Evolutionary conservation across 148 eudicot species (phyloP).

Genomic region (Polygonum maritimum): DNA sequence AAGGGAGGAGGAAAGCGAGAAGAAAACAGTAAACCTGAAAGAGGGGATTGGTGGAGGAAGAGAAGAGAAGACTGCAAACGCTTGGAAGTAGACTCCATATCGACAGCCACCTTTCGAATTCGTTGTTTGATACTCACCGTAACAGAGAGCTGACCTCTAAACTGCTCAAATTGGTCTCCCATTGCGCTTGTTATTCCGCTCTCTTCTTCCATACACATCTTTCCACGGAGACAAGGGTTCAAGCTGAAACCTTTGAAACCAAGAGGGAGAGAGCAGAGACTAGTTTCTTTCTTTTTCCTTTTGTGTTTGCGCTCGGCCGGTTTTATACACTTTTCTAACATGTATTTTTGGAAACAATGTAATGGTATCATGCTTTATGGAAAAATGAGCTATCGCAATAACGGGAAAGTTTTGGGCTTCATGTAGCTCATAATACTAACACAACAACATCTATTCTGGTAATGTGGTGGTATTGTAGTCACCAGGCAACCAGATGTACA

Average conservation of each 20-base stretch:
- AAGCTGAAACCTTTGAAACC: not conserved
- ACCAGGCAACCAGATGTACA: not conserved
- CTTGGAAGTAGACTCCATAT: conserved; percentile 15
- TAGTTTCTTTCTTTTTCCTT: no score
- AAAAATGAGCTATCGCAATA: no score
- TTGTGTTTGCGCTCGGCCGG: no score
- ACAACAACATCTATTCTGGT: not conserved
- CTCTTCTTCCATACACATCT: not conserved
- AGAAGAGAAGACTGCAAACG: conserved; percentile 14
- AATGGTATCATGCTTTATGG: no score
- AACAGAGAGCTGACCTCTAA: not conserved
- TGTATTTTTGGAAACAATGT: no score
- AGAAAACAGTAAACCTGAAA: not conserved
- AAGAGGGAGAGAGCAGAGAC: no score
- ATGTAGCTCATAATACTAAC: no score
- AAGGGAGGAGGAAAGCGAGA: not conserved
- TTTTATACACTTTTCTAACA: no score
- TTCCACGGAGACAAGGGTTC: not conserved
- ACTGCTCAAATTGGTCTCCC: conserved; percentile 9
- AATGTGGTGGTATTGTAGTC: not conserved
- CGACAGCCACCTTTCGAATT: conserved; percentile 8
- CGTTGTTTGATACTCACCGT: conserved; percentile 12
- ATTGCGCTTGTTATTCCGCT: not conserved
- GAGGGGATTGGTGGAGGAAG: conserved; percentile 14
- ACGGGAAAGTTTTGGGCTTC: no score